Evolutionary conservation across 306 rosid species (phyloP), one percentile per base, ranked within the genome.

Genomic region (Cucumis hystrix): DNA sequence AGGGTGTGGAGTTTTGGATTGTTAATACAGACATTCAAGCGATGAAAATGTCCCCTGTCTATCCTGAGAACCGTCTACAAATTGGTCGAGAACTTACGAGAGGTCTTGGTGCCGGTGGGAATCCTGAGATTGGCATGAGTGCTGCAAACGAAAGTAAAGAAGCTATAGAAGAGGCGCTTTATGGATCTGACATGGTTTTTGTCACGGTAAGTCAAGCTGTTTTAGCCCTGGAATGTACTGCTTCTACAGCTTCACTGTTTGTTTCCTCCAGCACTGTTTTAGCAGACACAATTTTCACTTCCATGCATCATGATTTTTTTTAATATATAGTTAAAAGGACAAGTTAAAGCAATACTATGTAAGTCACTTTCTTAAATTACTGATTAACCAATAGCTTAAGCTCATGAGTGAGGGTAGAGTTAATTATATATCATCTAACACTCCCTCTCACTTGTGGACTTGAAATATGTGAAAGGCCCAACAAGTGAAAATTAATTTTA

Each of bases 21-120:
- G 96, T 93, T 57, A 93, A 93, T 82, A 93, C 98, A 0, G 98
- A 93, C 85, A 73, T 91, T 79, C 98, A 93, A 82, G 98, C 98
- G 11, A 89, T 95, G 97, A 92, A 88, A 82, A 90, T 95, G 99
- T 95, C 99, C 0, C 97, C 99, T 23, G 97, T 92, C 9, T 62
- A 73, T 80, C 87, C 96, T 30, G 92, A 87, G 68, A 88, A 95
- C 75, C 93, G 97, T 43, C 85, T 95, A 71, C 99, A 91, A 77
- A 95, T 95, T 16, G 99, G 99, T 82, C 93, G 82, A 79, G 99
- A 92, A 91, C 97, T 95, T 83, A 95, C 99, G 0, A 85, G 99
- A 79, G 99, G 99, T 74, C 99, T 95, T 77, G 99, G 99, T 30
- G 97, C 99, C 1, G 99, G 99, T 82, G 99, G 99, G 49, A 95